Conservation (phyloP, 768 basidiomycete species). For the Lyophyllum decastes region DNA sequence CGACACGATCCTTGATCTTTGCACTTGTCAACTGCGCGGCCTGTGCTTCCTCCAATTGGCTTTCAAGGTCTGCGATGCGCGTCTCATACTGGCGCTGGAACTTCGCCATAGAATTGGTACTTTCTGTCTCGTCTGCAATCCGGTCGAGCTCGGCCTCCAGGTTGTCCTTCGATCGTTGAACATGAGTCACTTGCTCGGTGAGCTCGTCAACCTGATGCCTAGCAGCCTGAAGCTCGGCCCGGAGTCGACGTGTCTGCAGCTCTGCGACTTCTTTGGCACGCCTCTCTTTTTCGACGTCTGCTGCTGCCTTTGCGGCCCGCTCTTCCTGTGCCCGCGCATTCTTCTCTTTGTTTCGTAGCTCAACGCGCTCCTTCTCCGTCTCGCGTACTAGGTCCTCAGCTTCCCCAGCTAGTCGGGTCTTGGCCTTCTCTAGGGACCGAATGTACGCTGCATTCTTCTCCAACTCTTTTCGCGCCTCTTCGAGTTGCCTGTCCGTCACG, state of each 20-base stretch:
- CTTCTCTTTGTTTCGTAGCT: conserved; percentile 71
- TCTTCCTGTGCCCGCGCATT: conserved; percentile 63
- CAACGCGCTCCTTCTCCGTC: conserved; percentile 68
- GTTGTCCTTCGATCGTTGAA: conserved; percentile 63
- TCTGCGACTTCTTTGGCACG: conserved; percentile 67
- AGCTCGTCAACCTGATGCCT: conserved; percentile 59
- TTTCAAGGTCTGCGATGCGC: conserved; percentile 63
- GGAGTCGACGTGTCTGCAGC: conserved; percentile 56
- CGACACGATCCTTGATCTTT: conserved; percentile 62
- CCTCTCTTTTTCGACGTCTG: conserved; percentile 68
- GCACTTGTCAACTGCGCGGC: conserved; percentile 47
- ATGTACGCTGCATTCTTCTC: conserved; percentile 75
- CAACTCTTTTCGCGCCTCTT: conserved; percentile 77
- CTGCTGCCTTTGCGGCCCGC: conserved; percentile 51
- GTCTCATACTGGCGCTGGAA: conserved; percentile 65
- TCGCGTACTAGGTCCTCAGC: conserved; percentile 80
- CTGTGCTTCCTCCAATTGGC: conserved; percentile 59
- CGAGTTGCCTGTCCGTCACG: conserved; percentile 89
- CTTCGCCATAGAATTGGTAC: conserved; percentile 54
- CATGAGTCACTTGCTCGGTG: conserved; percentile 49
- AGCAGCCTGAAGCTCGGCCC: conserved; percentile 58
- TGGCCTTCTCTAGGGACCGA: conserved; percentile 85
- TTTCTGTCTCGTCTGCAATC: conserved; percentile 62
- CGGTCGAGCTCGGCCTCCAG: conserved; percentile 68
- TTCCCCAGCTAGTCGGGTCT: conserved; percentile 71